Evolutionary conservation across 148 eudicot species (phyloP).

Genomic region (Vaccinium vitisidaea): DNA sequence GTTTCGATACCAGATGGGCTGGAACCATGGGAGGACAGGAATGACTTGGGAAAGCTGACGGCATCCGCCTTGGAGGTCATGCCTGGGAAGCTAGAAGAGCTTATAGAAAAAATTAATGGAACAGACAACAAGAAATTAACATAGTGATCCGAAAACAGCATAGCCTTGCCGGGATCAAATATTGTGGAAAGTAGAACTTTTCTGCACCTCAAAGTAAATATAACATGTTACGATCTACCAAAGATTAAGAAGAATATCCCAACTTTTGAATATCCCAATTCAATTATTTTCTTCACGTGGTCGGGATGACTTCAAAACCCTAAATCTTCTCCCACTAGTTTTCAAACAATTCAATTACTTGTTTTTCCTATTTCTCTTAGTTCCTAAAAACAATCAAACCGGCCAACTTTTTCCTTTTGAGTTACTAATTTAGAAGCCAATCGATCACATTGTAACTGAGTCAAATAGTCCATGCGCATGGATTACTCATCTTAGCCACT

Average conservation of each 20-base stretch:
- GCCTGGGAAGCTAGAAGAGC: slow-evolving; percentile 33
- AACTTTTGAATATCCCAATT: no score
- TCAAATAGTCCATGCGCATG: no score
- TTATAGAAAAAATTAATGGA: slow-evolving; percentile 17
- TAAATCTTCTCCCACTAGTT: no score
- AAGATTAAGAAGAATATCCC: background rate
- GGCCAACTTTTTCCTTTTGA: no score
- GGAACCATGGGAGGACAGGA: slow-evolving; percentile 27
- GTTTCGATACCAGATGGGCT: slow-evolving; percentile 33
- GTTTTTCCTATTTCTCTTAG: no score
- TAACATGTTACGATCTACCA: background rate
- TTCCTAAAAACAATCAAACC: no score
- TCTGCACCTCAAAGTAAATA: background rate
- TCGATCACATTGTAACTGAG: no score
- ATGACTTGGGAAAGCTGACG: slow-evolving; percentile 19
- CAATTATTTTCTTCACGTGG: no score
- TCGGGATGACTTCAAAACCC: no score
- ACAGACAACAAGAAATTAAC: background rate
- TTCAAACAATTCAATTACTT: no score
- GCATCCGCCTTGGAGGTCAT: slow-evolving; percentile 12
- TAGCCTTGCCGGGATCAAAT: background rate
- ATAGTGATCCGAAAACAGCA: background rate
- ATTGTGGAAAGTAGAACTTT: background rate
- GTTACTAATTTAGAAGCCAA: no score
- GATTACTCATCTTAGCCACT: no score